A percentile compares a stretch with the other conserved stretches of the same genome.
Evolutionary conservation across 805 yeast genomes (phyloP).

Genomic region (Geotrichum ghanense): DNA sequence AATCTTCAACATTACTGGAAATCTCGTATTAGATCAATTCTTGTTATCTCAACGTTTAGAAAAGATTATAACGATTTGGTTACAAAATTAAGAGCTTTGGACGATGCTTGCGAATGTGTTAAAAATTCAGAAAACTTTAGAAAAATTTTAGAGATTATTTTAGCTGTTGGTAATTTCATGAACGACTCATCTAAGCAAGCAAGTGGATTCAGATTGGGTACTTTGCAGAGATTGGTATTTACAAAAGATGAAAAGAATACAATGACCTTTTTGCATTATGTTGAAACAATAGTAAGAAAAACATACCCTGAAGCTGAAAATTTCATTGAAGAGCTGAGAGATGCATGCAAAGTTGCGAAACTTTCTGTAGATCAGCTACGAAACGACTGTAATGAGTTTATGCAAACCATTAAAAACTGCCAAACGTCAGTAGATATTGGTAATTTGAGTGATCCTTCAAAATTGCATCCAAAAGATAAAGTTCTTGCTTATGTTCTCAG

Average conservation of each 20-base stretch:
- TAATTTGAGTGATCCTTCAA: conserved; percentile 65
- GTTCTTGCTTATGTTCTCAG: conserved; percentile 50
- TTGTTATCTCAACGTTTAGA: conserved; percentile 57
- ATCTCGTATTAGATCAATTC: conserved; percentile 75
- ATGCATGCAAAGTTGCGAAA: conserved; percentile 51
- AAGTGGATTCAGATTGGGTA: conserved; percentile 77
- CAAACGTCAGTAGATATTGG: conserved; percentile 70
- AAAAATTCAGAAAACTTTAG: conserved; percentile 56
- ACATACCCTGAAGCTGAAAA: conserved; percentile 68
- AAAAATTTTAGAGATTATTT: conserved; percentile 67
- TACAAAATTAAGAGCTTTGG: conserved; percentile 55
- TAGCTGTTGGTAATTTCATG: conserved; percentile 94
- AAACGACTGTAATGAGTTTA: conserved; percentile 56
- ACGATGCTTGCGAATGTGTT: conserved; percentile 59
- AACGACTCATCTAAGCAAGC: conserved; percentile 90
- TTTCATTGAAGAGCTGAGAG: conserved; percentile 62
- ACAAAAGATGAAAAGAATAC: conserved; percentile 83
- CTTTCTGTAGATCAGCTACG: conserved; percentile 74
- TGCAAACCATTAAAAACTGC: conserved; percentile 53
- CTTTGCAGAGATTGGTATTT: conserved; percentile 81
- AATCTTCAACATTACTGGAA: conserved; percentile 87
- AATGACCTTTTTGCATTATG: conserved; percentile 83
- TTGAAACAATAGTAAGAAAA: conserved; percentile 76
- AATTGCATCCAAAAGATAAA: conserved; percentile 76
- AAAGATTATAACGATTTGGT: conserved; percentile 68